phyloP scores from a whole-genome alignment of 352 stramenopile genomes.

The Pythium scleroteichum region DNA sequence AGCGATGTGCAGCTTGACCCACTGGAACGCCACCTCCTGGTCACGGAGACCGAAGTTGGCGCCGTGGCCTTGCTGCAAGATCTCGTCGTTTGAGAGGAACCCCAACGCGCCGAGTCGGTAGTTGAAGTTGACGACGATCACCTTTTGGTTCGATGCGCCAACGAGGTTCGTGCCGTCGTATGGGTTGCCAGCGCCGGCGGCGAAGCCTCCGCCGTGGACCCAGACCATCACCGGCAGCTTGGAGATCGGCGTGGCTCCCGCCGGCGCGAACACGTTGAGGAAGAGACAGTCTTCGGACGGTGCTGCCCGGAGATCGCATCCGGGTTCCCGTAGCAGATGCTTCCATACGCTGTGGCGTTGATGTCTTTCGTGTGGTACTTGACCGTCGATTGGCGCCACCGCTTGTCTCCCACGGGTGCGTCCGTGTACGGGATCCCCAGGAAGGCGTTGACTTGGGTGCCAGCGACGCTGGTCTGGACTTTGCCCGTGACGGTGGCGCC shows the following conservation, averaged over 20 bases:
- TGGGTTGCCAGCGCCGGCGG: constrained; percentile 10
- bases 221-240: constrained; percentile 38
- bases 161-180: constrained; percentile 7
- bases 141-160: constrained; percentile 22
- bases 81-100: constrained; percentile 13
- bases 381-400: constrained; percentile 5
- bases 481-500: constrained; percentile 3
- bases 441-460: background rate
- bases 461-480: background rate
- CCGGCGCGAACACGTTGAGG: constrained; percentile 35
- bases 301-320: constrained; percentile 1
- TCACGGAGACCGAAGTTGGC: constrained; percentile 33
- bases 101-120: constrained; percentile 36
- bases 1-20: constrained; percentile 38
- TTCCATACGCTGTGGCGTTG: constrained; percentile 10
- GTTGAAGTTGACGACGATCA: constrained; percentile 38
- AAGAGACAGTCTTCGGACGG: constrained; percentile 35
- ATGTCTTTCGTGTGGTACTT: constrained; percentile 1
- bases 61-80: constrained; percentile 1
- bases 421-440: constrained; percentile 10
- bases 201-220: constrained; percentile 35
- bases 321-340: constrained; percentile 2
- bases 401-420: constrained; percentile 1
- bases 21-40: constrained; percentile 30
- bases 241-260: constrained; percentile 10